Conservation (phyloP, 1,139 yeast species). For the Wickerhamomyces sp. region DNA sequence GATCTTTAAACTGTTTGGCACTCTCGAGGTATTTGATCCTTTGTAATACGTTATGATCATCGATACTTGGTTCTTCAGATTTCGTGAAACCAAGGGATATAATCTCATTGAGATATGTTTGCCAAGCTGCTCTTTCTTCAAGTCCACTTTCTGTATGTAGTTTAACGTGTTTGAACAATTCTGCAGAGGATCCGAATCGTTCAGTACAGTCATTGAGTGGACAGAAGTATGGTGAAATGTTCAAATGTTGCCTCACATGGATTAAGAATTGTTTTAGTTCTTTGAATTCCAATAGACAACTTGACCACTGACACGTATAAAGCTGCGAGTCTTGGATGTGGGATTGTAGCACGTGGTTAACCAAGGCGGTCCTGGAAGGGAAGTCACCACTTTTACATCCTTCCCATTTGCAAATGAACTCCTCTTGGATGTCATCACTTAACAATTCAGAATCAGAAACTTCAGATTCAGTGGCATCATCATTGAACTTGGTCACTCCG, state of each 20-base stretch:
- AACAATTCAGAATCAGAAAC: background rate
- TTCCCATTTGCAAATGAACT: slow-evolving; percentile 6
- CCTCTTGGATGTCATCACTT: background rate
- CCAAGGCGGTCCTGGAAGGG: background rate
- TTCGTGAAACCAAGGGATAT: background rate
- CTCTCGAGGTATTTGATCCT: slow-evolving; percentile 4
- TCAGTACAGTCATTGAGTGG: slow-evolving; percentile 66
- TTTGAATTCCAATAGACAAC: background rate
- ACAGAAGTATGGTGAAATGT: slow-evolving; percentile 65
- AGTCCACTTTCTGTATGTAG: slow-evolving; percentile 46
- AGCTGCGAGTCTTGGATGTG: background rate
- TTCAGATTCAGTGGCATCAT: slow-evolving; percentile 4
- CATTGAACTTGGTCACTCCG: background rate
- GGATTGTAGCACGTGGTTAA: background rate
- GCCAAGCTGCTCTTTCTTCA: slow-evolving; percentile 19
- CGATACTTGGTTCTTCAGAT: background rate
- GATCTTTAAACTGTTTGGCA: slow-evolving; percentile 1
- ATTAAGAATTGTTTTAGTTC: slow-evolving; percentile 34
- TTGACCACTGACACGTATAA: slow-evolving; percentile 1
- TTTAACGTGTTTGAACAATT: slow-evolving; percentile 58
- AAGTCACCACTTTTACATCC: background rate
- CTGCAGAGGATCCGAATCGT: slow-evolving; percentile 55
- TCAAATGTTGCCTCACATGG: slow-evolving; percentile 62
- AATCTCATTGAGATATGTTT: slow-evolving; percentile 2
- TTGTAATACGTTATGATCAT: slow-evolving; percentile 4